Percentiles rank a stretch among this genome's conserved stretches.
These are phyloP conservation scores for Chernovozyma sophiae-reginae DNA, from an alignment of 1,139 yeast species.

Conservation along the genomic window DNA sequence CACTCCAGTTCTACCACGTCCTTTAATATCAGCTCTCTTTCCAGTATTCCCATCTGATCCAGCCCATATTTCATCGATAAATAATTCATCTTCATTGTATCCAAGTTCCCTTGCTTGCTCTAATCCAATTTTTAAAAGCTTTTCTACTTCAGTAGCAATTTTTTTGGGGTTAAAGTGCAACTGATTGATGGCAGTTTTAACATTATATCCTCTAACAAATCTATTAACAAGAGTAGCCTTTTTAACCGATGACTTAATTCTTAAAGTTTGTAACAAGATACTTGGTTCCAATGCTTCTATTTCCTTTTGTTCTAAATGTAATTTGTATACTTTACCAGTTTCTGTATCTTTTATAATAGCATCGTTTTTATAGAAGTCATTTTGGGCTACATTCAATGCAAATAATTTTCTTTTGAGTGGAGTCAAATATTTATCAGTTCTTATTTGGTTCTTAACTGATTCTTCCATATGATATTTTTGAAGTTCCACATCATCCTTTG, in stretches of 20 bases:
- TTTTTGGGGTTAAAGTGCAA: slow-evolving; percentile 84
- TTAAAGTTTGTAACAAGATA: slow-evolving; percentile 67
- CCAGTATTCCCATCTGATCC: slow-evolving; percentile 81
- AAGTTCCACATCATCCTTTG: slow-evolving; percentile 31
- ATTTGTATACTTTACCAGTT: slow-evolving; percentile 47
- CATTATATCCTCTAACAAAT: slow-evolving; percentile 64
- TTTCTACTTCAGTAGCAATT: slow-evolving; percentile 75
- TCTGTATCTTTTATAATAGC: slow-evolving; percentile 46
- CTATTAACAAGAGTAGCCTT: slow-evolving; percentile 82
- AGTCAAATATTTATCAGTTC: slow-evolving; percentile 43
- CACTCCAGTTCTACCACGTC: slow-evolving; percentile 86
- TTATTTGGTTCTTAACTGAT: slow-evolving; percentile 26
- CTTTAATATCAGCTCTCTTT: slow-evolving; percentile 78
- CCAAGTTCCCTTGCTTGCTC: slow-evolving; percentile 63
- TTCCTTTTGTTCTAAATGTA: slow-evolving; percentile 59
- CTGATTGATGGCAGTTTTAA: slow-evolving; percentile 83
- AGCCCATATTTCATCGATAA: slow-evolving; percentile 82
- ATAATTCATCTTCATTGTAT: slow-evolving; percentile 57
- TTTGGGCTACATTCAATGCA: slow-evolving; percentile 51
- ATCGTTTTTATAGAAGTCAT: slow-evolving; percentile 75
- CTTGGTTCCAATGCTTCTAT: slow-evolving; percentile 82
- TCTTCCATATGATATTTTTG: slow-evolving; percentile 30
- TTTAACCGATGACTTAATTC: slow-evolving; percentile 82
- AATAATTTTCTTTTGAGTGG: slow-evolving; percentile 74
- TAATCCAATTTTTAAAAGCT: slow-evolving; percentile 67